phyloP scores from a whole-genome alignment of 2,329 filamentous ascomycete genomes.

The Neopestalotiopsis sp. region DNA sequence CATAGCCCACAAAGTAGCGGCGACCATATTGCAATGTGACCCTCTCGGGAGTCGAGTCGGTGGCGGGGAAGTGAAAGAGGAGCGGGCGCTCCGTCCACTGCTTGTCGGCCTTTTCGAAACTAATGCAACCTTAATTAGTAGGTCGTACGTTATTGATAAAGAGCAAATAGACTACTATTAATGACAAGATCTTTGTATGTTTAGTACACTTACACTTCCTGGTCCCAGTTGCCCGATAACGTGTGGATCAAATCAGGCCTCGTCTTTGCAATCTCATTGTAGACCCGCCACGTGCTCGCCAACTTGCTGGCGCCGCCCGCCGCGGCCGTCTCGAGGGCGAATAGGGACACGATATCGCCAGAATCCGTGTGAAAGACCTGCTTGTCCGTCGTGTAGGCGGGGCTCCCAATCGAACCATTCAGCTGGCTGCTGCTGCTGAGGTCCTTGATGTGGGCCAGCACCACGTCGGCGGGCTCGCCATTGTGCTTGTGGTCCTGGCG shows the following conservation, averaged over 20 bases:
- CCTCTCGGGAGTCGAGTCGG: constrained; percentile 51
- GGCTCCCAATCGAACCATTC: constrained; percentile 55
- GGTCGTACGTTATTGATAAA: no score
- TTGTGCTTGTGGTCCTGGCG: constrained; percentile 55
- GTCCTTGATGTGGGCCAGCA: constrained; percentile 68
- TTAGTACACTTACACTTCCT: constrained; percentile 47
- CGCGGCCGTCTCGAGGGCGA: constrained; percentile 57
- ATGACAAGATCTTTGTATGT: neutral
- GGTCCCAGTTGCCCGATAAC: constrained; percentile 56
- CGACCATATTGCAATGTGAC: constrained; percentile 66
- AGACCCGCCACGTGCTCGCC: constrained; percentile 63
- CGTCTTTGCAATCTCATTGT: constrained; percentile 65
- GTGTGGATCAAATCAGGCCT: constrained; percentile 66
- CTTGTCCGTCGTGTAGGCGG: constrained; percentile 65
- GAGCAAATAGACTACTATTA: no score
- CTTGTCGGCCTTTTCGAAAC: constrained; percentile 55
- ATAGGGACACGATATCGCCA: constrained; percentile 64
- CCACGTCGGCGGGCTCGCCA: constrained; percentile 55
- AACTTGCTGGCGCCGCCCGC: constrained; percentile 64
- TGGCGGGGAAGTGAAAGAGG: constrained; percentile 60
- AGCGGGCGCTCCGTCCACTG: constrained; percentile 57
- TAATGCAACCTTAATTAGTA: constrained; percentile 29
- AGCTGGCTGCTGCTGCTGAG: constrained; percentile 40
- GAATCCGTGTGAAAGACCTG: constrained; percentile 68
- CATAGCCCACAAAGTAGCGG: constrained; percentile 63